Evolutionary conservation across 2,329 filamentous ascomycete genomes (phyloP).

Genomic region (Fusarium floridanum): DNA sequence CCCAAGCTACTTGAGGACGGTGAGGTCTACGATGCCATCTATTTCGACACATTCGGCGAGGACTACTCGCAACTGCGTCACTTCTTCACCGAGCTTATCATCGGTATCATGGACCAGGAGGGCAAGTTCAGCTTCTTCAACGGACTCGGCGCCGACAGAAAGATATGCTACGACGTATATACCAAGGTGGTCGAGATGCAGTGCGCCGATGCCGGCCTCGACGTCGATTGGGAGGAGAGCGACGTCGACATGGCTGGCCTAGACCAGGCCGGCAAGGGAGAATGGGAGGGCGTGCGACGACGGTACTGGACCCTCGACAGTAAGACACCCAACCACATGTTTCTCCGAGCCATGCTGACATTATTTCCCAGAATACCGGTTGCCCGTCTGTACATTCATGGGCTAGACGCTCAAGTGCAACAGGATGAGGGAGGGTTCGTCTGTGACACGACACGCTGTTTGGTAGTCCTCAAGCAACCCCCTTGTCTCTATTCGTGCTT

Average conservation of each 20-base stretch:
- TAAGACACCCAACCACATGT: slow-evolving; percentile 53
- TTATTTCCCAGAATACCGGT: slow-evolving; percentile 69
- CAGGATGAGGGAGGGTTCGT: slow-evolving; percentile 2
- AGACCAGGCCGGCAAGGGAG: slow-evolving; percentile 74
- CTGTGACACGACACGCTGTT: slow-evolving; percentile 31
- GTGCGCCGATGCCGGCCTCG: slow-evolving; percentile 87
- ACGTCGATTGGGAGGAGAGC: slow-evolving; percentile 87
- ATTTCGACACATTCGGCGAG: slow-evolving; percentile 98
- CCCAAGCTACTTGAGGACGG: slow-evolving; percentile 76
- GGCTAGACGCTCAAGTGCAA: slow-evolving; percentile 57
- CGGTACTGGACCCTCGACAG: slow-evolving; percentile 90
- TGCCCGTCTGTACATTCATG: slow-evolving; percentile 82
- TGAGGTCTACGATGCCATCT: slow-evolving; percentile 86
- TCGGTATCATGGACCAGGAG: slow-evolving; percentile 77
- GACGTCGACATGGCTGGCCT: slow-evolving; percentile 76
- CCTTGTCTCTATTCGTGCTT: slow-evolving; percentile 31
- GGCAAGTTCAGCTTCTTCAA: slow-evolving; percentile 91
- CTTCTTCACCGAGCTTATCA: slow-evolving; percentile 91
- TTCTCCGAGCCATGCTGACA: slow-evolving; percentile 38
- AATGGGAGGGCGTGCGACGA: slow-evolving; percentile 90
- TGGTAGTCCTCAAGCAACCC: slow-evolving; percentile 24
- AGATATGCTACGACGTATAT: slow-evolving; percentile 97
- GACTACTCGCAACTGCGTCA: slow-evolving; percentile 86
- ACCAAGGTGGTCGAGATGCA: slow-evolving; percentile 93
- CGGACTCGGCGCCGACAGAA: slow-evolving; percentile 90